Percentiles rank a stretch among this genome's conserved stretches.
phyloP scores from a whole-genome alignment of 441 rosid species.

The Theobroma grandiflorum region DNA sequence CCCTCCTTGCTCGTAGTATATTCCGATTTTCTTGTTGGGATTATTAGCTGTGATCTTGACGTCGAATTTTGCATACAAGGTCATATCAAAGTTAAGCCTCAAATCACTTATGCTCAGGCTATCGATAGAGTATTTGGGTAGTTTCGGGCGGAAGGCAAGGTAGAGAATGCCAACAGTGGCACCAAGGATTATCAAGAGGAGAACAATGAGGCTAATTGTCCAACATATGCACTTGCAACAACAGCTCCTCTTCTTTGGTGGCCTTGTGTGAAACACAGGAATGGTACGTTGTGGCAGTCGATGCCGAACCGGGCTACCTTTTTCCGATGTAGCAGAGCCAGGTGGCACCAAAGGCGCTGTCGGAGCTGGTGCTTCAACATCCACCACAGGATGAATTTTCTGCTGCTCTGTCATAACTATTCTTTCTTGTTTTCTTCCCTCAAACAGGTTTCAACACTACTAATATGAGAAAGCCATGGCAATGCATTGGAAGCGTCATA shows the following conservation, averaged over 20 bases:
- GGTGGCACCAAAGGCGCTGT: constrained; percentile 41
- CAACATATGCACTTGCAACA: constrained; percentile 59
- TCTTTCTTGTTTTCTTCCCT: background rate
- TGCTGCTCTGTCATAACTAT: constrained; percentile 48
- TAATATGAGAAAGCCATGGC: constrained; percentile 8
- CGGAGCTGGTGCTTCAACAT: constrained; percentile 45
- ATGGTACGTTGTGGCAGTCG: constrained; percentile 29
- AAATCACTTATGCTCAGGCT: constrained; percentile 55
- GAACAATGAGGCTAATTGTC: constrained; percentile 44
- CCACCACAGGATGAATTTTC: constrained; percentile 55
- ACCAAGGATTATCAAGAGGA: constrained; percentile 45
- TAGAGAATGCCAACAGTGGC: constrained; percentile 46
- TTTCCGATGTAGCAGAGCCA: constrained; percentile 40
- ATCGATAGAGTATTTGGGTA: constrained; percentile 52
- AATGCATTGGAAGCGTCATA: background rate
- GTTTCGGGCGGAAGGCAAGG: constrained; percentile 59
- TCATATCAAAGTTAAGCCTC: constrained; percentile 55
- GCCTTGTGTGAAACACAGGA: constrained; percentile 37
- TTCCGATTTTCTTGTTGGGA: constrained; percentile 65
- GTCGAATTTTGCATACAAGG: constrained; percentile 55
- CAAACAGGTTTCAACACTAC: background rate
- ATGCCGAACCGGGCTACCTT: constrained; percentile 25
- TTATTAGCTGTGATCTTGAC: constrained; percentile 66
- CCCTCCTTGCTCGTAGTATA: constrained; percentile 63
- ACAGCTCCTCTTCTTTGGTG: constrained; percentile 36